Evolutionary conservation across 768 basidiomycete genomes (phyloP).

Genomic region (Mycena albidolilacea): DNA sequence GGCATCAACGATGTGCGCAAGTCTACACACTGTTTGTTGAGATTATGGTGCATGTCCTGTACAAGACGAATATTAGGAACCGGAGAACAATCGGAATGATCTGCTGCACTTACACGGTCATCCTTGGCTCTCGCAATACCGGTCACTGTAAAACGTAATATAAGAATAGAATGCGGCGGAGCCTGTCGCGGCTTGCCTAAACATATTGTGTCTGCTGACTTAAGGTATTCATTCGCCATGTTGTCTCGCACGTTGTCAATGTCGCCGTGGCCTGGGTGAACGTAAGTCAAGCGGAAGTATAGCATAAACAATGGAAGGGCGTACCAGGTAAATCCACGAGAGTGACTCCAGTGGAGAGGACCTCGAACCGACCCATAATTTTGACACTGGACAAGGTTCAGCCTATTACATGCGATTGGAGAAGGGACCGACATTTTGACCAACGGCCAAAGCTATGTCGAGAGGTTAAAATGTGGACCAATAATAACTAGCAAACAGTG

Average conservation of each 20-base stretch:
- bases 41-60: constrained; percentile 32
- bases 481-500: background rate
- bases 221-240: constrained; percentile 34
- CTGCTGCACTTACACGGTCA: constrained; percentile 26
- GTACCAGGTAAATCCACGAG: constrained; percentile 37
- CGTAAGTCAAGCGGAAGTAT: background rate
- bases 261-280: constrained; percentile 33
- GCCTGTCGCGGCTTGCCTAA: constrained; percentile 12
- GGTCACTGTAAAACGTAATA: constrained; percentile 5
- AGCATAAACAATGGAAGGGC: background rate
- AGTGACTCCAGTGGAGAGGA: constrained; percentile 36
- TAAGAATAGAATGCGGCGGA: background rate
- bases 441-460: constrained; percentile 35
- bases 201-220: constrained; percentile 32
- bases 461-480: background rate
- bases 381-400: constrained; percentile 23
- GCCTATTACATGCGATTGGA: background rate
- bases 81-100: background rate
- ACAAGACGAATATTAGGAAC: background rate
- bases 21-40: constrained; percentile 24
- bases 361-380: constrained; percentile 35
- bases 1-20: background rate
- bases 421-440: constrained; percentile 27
- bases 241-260: constrained; percentile 26
- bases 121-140: constrained; percentile 35